Percentiles rank a stretch among this genome's conserved stretches.
phyloP scores from a whole-genome alignment of 2,329 filamentous ascomycete species.

The Aspergillus glaucus region DNA sequence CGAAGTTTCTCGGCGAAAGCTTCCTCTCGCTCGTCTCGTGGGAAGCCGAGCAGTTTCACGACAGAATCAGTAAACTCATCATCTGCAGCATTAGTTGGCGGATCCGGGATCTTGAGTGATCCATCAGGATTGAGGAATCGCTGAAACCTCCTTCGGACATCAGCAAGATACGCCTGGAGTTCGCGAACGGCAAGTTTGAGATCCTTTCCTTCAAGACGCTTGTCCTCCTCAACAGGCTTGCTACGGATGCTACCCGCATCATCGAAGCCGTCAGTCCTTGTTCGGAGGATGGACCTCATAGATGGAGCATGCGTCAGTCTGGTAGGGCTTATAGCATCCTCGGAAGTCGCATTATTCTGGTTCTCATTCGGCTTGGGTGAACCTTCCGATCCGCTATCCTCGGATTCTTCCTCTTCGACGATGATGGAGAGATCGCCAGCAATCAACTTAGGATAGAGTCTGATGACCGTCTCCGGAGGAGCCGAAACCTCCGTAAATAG shows the following conservation, averaged over 20 bases:
- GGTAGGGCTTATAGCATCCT: slow-evolving; percentile 20
- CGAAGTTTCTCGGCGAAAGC: slow-evolving; percentile 67
- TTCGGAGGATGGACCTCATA: slow-evolving; percentile 32
- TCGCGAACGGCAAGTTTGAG: slow-evolving; percentile 74
- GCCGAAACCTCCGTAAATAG: slow-evolving; percentile 86
- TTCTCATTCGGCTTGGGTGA: slow-evolving; percentile 22
- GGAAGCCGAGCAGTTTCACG: slow-evolving; percentile 39
- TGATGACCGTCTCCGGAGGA: slow-evolving; percentile 80
- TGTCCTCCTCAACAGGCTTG: slow-evolving; percentile 27
- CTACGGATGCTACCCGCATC: slow-evolving; percentile 35
- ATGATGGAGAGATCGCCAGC: slow-evolving; percentile 70
- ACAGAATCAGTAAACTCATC: slow-evolving; percentile 42
- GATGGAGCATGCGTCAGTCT: slow-evolving; percentile 30
- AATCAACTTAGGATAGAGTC: slow-evolving; percentile 74
- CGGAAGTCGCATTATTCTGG: slow-evolving; percentile 18
- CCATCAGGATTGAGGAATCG: slow-evolving; percentile 56
- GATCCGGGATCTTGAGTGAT: slow-evolving; percentile 32
- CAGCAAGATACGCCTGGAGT: slow-evolving; percentile 79
- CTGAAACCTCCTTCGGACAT: slow-evolving; percentile 64
- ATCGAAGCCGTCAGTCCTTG: slow-evolving; percentile 31
- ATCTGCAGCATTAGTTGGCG: slow-evolving; percentile 23
- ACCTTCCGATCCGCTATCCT: slow-evolving; percentile 18
- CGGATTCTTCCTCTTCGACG: slow-evolving; percentile 43
- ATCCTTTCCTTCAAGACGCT: slow-evolving; percentile 64
- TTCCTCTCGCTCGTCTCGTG: slow-evolving; percentile 45